Evolutionary conservation across 2,329 filamentous ascomycete genomes (phyloP), one percentile per base, ranked within the genome.

Genomic region (Fusarium sp.): DNA sequence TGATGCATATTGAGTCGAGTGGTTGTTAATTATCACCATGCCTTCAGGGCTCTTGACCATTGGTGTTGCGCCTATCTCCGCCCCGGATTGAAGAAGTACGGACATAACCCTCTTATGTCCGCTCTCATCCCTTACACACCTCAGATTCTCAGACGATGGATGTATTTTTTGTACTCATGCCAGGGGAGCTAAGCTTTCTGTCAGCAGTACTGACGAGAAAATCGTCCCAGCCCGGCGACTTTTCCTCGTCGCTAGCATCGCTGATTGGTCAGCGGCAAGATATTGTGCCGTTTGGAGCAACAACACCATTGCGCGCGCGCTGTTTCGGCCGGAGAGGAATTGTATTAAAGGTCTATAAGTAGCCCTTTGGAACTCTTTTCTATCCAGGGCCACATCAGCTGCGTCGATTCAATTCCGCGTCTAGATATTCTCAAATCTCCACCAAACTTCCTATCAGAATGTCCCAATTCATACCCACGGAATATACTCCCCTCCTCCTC

Each of bases 51-150:
- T 0, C 1, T 33, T 4, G 12, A 20, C 15, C 7, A 7, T 8
- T 47, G 2, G 45, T 13, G 15, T 33, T 50, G 3, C 7, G 12
- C 8, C 7, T 24, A 24, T 50, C 16, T 50, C 47, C 16, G 47
- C 8, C 8, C 0, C 8, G 4, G 2, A 10, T 18, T 14, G 11
- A 10, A 24, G 6, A 5, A 18, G 0, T 10, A 0, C 28, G 47
- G 47, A 33, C 16, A 50, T 33, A 33, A 15, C 0, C 2, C 16
- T 20, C 16, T 33, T 50, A 33, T 33, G 4, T 50, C 30, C 30
- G 47, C 22, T 14, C 11, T 33, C 8, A 31, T 28, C 15, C 16
- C 22, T 10, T 6, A 20, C 7, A 45, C 3, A 4, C 42, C 41
- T 30, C n/a, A 18, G 7, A 4, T 48, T 31, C 10, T 3, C 15